Conservation (phyloP, 139 green algal species). For the Chlamydomonas incerta region DNA sequence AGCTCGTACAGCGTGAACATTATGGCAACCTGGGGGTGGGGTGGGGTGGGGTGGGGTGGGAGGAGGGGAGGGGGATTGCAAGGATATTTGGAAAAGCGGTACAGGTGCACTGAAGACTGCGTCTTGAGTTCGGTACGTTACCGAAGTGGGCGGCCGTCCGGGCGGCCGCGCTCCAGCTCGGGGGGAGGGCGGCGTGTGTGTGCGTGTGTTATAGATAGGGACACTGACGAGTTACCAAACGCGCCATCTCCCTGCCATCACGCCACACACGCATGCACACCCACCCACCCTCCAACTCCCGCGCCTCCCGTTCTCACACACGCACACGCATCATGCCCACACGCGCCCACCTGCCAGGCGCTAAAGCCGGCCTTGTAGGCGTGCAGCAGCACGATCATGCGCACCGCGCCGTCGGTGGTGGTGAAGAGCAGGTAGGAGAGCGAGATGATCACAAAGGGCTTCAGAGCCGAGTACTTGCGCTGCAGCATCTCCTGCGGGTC, state of each 20-base stretch:
- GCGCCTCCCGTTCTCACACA: not conserved
- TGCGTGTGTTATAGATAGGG: too few species aligned
- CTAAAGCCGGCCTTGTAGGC: slow-evolving; percentile 84
- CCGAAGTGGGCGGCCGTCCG: too few species aligned
- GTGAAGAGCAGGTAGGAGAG: slow-evolving; percentile 81
- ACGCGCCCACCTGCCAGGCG: slow-evolving; percentile 59
- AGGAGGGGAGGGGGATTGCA: not conserved
- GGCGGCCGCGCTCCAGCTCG: too few species aligned
- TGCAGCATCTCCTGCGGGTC: slow-evolving; percentile 15
- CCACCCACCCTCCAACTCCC: slow-evolving; percentile 73
- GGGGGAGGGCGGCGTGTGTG: too few species aligned
- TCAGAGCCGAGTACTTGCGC: slow-evolving; percentile 60
- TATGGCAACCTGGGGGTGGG: slow-evolving; percentile 70
- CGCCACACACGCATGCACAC: slow-evolving; percentile 29
- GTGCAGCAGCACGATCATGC: slow-evolving; percentile 91
- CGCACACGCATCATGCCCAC: too few species aligned
- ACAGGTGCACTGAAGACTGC: too few species aligned
- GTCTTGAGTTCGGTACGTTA: too few species aligned
- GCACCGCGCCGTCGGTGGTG: slow-evolving; percentile 81
- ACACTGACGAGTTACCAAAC: too few species aligned
- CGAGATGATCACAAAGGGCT: slow-evolving; percentile 87
- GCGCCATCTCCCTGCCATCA: too few species aligned
- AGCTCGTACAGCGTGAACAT: slow-evolving; percentile 90
- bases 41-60: not conserved
- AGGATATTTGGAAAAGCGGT: not conserved